Evolutionary conservation across 1,284 basidiomycete species (phyloP).

Genomic region (Ustilago xerochloae): DNA sequence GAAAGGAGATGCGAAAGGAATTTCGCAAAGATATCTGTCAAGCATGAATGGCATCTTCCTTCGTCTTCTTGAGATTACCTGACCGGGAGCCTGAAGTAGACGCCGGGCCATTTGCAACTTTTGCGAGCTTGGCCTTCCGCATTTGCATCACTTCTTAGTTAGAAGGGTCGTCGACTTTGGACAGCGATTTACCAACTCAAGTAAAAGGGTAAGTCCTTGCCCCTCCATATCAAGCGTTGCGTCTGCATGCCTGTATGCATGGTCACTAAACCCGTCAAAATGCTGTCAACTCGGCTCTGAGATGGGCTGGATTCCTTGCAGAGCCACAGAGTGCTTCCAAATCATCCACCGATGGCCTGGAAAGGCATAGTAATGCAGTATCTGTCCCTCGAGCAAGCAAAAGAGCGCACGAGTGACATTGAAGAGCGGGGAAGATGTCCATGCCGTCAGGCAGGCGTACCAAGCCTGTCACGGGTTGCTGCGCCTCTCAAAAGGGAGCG

Average conservation of each 20-base stretch:
- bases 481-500: not conserved
- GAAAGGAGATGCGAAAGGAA: not conserved
- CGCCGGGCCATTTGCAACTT: no score
- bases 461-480: not conserved
- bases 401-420: not conserved
- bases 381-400: not conserved
- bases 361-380: no score
- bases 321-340: not conserved
- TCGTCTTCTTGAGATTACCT: no score
- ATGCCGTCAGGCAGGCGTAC: not conserved
- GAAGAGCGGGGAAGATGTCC: not conserved
- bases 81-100: no score
- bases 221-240: not conserved
- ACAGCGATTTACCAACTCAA: no score
- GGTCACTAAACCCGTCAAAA: not conserved
- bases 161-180: no score
- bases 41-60: no score
- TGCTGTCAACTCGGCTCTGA: not conserved
- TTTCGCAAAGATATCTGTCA: no score
- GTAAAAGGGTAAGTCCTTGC: no score
- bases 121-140: conserved; percentile 5
- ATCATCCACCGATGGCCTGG: no score
- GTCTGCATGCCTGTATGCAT: not conserved
- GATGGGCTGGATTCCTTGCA: not conserved
- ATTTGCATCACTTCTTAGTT: not conserved